phyloP scores from a whole-genome alignment of 441 rosid genomes.

The Jatropha podagrica region DNA sequence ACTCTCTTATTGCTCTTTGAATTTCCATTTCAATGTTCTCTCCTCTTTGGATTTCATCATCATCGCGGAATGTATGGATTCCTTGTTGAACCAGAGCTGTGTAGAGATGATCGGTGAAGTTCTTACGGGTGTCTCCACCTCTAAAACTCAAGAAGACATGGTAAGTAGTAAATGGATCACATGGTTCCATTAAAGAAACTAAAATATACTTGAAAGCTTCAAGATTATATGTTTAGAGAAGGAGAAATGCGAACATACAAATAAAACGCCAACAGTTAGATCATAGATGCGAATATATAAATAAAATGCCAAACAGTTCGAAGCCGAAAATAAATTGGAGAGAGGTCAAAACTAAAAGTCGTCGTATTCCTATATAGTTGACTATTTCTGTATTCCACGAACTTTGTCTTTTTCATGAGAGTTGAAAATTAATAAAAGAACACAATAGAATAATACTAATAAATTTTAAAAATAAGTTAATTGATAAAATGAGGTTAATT shows the following conservation, averaged over 20 bases:
- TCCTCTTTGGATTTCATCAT: constrained; percentile 16
- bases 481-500: too few relatives aligned
- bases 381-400: not conserved
- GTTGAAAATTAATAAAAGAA: not conserved
- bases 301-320: too few relatives aligned
- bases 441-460: too few relatives aligned
- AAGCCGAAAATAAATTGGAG: too few relatives aligned
- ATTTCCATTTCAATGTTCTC: constrained; percentile 20
- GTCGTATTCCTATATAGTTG: not conserved
- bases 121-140: constrained; percentile 27
- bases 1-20: constrained; percentile 23
- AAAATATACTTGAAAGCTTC: not conserved
- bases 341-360: not conserved
- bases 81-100: constrained; percentile 18
- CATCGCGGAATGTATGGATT: constrained; percentile 22
- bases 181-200: constrained; percentile 7
- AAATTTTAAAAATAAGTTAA: too few relatives aligned
- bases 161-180: not conserved
- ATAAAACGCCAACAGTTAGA: not conserved
- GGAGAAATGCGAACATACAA: too few relatives aligned
- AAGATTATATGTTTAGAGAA: not conserved
- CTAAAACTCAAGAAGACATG: constrained; percentile 29
- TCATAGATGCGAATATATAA: too few relatives aligned
- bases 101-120: constrained; percentile 29
- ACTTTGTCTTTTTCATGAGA: not conserved